phyloP scores from a whole-genome alignment of 139 green algal species.

The Helicosporidium sp. region DNA sequence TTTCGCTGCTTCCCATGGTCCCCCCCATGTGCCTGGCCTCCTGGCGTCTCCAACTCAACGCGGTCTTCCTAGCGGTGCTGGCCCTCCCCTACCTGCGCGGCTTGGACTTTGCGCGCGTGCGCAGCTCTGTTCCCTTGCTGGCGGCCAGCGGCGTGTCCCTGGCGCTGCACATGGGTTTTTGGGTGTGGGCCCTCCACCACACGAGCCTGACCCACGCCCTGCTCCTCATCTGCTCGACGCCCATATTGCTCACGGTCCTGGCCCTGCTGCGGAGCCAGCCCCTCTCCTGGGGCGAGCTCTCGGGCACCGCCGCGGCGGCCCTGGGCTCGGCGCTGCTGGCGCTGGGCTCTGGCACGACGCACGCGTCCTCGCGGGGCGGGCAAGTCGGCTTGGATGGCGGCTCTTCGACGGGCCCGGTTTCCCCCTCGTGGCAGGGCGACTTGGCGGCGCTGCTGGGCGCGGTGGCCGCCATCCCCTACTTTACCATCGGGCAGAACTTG shows the following conservation, averaged over 20 bases:
- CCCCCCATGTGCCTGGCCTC: constrained; percentile 38
- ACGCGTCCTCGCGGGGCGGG: no score
- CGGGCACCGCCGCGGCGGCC: constrained; percentile 22
- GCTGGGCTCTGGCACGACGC: constrained; percentile 1
- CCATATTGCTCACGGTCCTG: constrained; percentile 41
- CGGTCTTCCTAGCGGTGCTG: constrained; percentile 21
- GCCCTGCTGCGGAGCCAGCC: constrained; percentile 22
- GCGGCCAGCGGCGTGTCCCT: constrained; percentile 27
- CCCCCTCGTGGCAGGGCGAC: constrained; percentile 24
- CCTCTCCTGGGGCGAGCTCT: constrained; percentile 39
- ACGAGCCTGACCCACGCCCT: constrained; percentile 56
- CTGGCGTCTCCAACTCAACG: constrained; percentile 48
- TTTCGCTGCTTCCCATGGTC: constrained; percentile 37
- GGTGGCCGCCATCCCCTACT: constrained; percentile 33
- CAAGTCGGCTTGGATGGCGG: no score
- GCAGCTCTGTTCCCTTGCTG: constrained; percentile 10
- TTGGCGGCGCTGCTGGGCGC: constrained; percentile 28
- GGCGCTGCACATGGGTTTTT: constrained; percentile 50
- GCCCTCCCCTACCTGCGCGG: not conserved
- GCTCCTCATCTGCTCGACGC: constrained; percentile 47
- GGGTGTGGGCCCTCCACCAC: constrained; percentile 41
- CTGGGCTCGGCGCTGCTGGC: constrained; percentile 27
- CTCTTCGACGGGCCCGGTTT: not conserved
- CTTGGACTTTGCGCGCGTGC: not conserved
- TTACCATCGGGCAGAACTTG: constrained; percentile 21